Base-by-base conservation (phyloP, 2,329 filamentous ascomycete genomes). In the Clonostachys sp. region DNA sequence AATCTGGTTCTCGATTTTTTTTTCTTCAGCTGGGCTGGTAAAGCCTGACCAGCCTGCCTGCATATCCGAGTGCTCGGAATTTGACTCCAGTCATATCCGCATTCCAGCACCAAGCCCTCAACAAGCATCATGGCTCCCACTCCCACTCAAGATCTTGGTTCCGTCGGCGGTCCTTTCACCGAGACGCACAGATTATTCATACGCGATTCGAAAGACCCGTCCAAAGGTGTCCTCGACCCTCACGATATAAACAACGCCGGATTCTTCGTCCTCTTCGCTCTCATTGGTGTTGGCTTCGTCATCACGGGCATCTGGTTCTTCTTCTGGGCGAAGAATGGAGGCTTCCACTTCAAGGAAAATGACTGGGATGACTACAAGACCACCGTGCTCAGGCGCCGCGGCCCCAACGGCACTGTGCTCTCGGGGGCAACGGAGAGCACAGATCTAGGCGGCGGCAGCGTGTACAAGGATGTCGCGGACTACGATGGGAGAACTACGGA, bases 281-380 rank as follows among this genome's bases (percentile, higher is more conserved):
- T 96, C 16, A 82, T 97, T 45, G 90, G 89, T 34, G 83, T 84
- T 1, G 81, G 72, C 34, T 87, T 97, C 61, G 87, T 94, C 20
- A 50, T 88, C 5, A 80, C 75, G 0, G 81, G 78, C 20, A 90
- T 97, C 61, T 99, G 94, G 91, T 96, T 99, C 78, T 97, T 99
- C 79, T 95, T 95, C 78, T 95, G 89, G 87, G 92, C 92, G 48
- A 92, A 88, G 70, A 96, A 97, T 58, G 94, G 94, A 51, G 94
- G 94, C 13, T 96, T 97, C 72, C 74, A 87, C 53, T 97, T 91
- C 77, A 79, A 80, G 42, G 73, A 95, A 53, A 77, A 82, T 35
- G 94, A 99, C 68, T 99, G 94, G 92, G 92, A 97, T 6, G 94
- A 99, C 61, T 99, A 99, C 81, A 97, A 97, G 66, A 86, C 87